These are phyloP conservation scores for Phyllosticta citribraziliensis DNA, from an alignment of 2,329 filamentous ascomycete species.

Conservation along the genomic window DNA sequence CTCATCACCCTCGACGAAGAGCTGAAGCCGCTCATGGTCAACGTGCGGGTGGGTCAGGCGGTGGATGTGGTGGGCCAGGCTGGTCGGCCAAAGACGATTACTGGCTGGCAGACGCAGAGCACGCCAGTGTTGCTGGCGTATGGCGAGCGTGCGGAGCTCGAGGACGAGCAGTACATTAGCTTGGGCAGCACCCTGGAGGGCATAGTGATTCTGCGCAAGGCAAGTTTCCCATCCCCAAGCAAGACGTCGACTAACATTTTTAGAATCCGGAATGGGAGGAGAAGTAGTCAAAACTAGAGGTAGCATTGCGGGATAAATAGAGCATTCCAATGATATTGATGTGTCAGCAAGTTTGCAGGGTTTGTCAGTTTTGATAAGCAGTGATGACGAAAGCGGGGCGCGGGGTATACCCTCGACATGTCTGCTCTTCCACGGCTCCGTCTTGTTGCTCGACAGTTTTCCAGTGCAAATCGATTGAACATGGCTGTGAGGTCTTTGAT, in stretches of 20 bases:
- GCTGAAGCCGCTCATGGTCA: slow-evolving; percentile 85
- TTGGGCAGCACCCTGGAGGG: slow-evolving; percentile 87
- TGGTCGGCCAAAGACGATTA: slow-evolving; percentile 96
- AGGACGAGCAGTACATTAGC: slow-evolving; percentile 95
- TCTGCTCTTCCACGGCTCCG: neutral
- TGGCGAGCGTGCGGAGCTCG: slow-evolving; percentile 89
- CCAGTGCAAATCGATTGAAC: neutral
- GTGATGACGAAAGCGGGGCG: slow-evolving; percentile 9
- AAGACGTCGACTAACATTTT: slow-evolving; percentile 11
- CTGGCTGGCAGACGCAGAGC: slow-evolving; percentile 98
- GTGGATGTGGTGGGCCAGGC: slow-evolving; percentile 97
- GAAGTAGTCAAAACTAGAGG: slow-evolving; percentile 11
- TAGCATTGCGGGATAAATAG: slow-evolving; percentile 7
- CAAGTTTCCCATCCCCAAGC: slow-evolving; percentile 35
- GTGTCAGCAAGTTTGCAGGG: neutral
- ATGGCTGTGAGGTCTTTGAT: neutral
- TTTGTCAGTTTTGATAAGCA: slow-evolving; percentile 12
- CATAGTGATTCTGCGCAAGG: slow-evolving; percentile 93
- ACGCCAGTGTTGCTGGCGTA: slow-evolving; percentile 94
- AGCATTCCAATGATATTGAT: neutral
- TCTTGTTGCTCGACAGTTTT: neutral
- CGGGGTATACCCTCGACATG: neutral
- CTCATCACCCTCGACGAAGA: slow-evolving; percentile 93
- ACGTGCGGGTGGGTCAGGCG: slow-evolving; percentile 93
- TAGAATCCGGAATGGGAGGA: slow-evolving; percentile 40